Base-by-base conservation (phyloP, 805 yeast genomes). In the Lipomyces mesembrius region DNA sequence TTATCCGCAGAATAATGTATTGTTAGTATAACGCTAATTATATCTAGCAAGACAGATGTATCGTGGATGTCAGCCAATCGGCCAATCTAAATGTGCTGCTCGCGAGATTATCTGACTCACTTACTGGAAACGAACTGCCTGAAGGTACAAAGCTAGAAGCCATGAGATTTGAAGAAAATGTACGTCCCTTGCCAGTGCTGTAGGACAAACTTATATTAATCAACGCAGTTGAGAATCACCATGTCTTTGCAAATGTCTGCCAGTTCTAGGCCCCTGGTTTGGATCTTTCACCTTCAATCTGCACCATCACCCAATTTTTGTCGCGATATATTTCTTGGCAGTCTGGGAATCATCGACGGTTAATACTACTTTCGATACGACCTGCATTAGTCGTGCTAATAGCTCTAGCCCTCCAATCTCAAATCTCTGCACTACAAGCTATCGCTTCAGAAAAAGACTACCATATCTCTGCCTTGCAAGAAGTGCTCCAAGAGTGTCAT, bases 321-420 rank as follows among this genome's bases (percentile, higher is more conserved):
- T 4, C 57, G 59, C 17, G 32, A 57, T 35, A 29, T 62, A 14
- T n/a, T 52, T 35, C 12, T 65, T 52, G 37, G 49, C 5, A 17
- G 51, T 2, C 51, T 65, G 49, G 69, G 69, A 14, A 49, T 66
- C 17, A 54, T 57, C 29, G 64, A 66, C 43, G 66, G 69, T 62
- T 34, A 7, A 55, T 4, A 22, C 39, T 55, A 2, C 11, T 52
- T 25, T 6, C 34, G 12, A 11, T 9, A 17, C n/a, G 20, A 32
- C 39, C 29, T 57, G 20, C 20, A 14, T 11, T 22, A 2, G 14
- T 57, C 17, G 43, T 35, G 3, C 22, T 51, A 20, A 25, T 20
- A 9, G 39, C 25, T 17, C 43, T n/a, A 63, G 66, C 59, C 6
- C 27, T 57, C 3, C 27, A 56, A 32, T 51, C 49, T 25, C 70